A percentile compares a stretch with the other conserved stretches of the same genome.
Conservation (phyloP, 371 early-diverging fungal genomes). For the Dichotomocladium elegans region DNA sequence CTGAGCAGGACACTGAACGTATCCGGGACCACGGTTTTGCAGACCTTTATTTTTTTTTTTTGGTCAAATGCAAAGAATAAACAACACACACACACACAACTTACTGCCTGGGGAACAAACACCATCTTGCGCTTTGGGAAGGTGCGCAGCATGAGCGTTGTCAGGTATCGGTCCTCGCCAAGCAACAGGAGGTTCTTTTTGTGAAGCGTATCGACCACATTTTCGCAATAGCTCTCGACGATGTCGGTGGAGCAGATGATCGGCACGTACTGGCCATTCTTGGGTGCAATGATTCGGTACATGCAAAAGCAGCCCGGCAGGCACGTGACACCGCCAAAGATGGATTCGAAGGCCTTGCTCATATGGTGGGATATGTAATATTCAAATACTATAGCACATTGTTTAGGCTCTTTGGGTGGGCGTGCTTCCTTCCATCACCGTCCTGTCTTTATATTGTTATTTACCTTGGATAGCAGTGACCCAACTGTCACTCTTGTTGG, state of each 20-base stretch:
- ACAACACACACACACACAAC: neutral
- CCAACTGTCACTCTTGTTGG: slow-evolving; percentile 81
- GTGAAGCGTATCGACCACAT: slow-evolving; percentile 91
- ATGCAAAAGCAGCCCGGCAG: slow-evolving; percentile 97
- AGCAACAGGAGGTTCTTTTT: slow-evolving; percentile 92
- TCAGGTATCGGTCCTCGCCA: slow-evolving; percentile 94
- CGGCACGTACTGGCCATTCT: slow-evolving; percentile 60
- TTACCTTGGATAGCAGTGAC: slow-evolving; percentile 88
- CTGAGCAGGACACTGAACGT: slow-evolving; percentile 84
- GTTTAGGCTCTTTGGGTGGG: neutral
- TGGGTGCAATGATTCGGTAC: slow-evolving; percentile 88
- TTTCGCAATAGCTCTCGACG: slow-evolving; percentile 87
- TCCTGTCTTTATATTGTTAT: neutral
- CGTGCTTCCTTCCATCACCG: neutral
- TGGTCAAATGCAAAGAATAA: neutral
- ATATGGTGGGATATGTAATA: slow-evolving; percentile 96
- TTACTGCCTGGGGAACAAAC: slow-evolving; percentile 87
- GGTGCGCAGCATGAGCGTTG: slow-evolving; percentile 90
- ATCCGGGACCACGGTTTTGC: slow-evolving; percentile 94
- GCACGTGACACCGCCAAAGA: slow-evolving; percentile 97
- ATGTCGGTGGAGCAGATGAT: slow-evolving; percentile 82
- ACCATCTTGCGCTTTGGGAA: slow-evolving; percentile 92
- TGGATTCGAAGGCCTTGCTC: slow-evolving; percentile 91
- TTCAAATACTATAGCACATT: slow-evolving; percentile 93
- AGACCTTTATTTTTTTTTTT: slow-evolving; percentile 41